Conservation (phyloP, 225 moss, liverwort and hornwort genomes). For the Polytrichum formosum region DNA sequence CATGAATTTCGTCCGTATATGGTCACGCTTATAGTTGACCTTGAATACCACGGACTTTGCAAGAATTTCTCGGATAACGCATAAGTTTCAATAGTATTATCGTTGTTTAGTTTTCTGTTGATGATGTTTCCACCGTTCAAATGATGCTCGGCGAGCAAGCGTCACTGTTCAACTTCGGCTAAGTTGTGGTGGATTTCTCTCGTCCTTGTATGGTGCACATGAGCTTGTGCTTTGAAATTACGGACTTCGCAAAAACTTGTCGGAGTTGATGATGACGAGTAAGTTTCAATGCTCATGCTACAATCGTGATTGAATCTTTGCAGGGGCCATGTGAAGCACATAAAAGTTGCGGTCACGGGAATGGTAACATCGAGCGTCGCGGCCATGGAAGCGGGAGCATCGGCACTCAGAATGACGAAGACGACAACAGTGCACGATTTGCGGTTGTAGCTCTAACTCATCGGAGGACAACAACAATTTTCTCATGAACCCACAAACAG, state of each 20-base stretch:
- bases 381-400: constrained; percentile 19
- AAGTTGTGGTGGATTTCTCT: too few species aligned
- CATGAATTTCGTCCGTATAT: too few species aligned
- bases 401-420: constrained; percentile 29
- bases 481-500: constrained; percentile 17
- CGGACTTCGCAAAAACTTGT: too few species aligned
- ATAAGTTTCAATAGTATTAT: too few species aligned
- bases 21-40: too few species aligned
- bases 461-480: constrained; percentile 6
- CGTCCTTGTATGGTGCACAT: too few species aligned
- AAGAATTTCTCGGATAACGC: too few species aligned
- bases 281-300: too few species aligned
- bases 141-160: not conserved
- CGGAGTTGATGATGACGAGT: too few species aligned
- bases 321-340: constrained; percentile 47
- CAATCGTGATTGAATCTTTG: not conserved
- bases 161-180: too few species aligned
- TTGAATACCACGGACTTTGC: too few species aligned
- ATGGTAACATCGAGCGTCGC: constrained; percentile 8
- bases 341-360: constrained; percentile 33
- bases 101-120: not conserved
- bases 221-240: too few species aligned
- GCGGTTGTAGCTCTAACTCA: not conserved
- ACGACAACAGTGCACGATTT: constrained; percentile 21
- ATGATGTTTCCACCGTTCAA: not conserved